Evolutionary conservation across 805 yeast species (phyloP).

Genomic region (Zygosaccharomyces pseudorouxii): DNA sequence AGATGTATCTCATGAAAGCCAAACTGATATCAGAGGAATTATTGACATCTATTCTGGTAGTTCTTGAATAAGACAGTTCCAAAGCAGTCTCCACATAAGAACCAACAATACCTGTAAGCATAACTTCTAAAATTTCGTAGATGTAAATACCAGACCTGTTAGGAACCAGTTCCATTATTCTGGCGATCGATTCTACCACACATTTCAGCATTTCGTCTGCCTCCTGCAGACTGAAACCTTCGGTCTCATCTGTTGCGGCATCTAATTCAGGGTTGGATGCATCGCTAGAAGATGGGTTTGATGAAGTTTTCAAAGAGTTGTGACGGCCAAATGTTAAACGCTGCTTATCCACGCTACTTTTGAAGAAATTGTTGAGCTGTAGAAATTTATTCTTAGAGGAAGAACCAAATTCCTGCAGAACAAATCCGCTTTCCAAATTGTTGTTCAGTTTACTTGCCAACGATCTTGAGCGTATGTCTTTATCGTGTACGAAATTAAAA

Average conservation of each 20-base stretch:
- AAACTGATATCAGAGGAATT: slow-evolving; percentile 39
- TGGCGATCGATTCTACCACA: slow-evolving; percentile 70
- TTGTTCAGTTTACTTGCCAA: slow-evolving; percentile 31
- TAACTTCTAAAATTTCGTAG: slow-evolving; percentile 59
- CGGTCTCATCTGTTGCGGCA: slow-evolving; percentile 8
- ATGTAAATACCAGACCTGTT: slow-evolving; percentile 56
- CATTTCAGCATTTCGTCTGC: slow-evolving; percentile 65
- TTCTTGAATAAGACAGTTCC: slow-evolving; percentile 57
- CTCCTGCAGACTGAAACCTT: slow-evolving; percentile 37
- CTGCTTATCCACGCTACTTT: slow-evolving; percentile 44
- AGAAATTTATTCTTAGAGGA: slow-evolving; percentile 40
- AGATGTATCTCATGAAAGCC: slow-evolving; percentile 45
- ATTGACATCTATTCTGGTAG: slow-evolving; percentile 37
- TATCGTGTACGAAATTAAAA: slow-evolving; percentile 34
- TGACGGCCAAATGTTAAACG: slow-evolving; percentile 33
- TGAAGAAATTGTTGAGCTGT: slow-evolving; percentile 55
- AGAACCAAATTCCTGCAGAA: slow-evolving; percentile 17
- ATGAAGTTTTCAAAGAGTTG: slow-evolving; percentile 11
- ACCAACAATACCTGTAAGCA: slow-evolving; percentile 66
- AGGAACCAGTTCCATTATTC: slow-evolving; percentile 71
- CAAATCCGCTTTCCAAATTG: slow-evolving; percentile 23
- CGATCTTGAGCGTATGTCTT: slow-evolving; percentile 28
- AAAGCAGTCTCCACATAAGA: slow-evolving; percentile 70
- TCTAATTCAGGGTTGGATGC: slow-evolving; percentile 3
- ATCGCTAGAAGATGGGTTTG: not conserved